These are phyloP conservation scores for Pythium rishiriense DNA, from an alignment of 352 stramenopile genomes.

Conservation along the genomic window DNA sequence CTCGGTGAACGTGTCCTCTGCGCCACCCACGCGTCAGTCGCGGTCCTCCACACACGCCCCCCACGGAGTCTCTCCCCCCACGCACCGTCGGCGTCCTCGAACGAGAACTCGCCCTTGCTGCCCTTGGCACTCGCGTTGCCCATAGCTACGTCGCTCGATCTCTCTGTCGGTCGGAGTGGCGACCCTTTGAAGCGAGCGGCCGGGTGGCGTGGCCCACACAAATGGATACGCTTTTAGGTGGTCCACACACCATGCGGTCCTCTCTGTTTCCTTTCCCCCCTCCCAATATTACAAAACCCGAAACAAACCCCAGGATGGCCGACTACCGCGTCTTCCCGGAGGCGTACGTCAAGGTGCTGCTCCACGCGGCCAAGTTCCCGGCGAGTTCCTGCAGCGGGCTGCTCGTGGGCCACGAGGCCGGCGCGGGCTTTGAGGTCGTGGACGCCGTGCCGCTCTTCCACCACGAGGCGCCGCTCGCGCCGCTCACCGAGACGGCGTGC, in stretches of 20 bases:
- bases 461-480: conserved; percentile 65
- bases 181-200: conserved; percentile 17
- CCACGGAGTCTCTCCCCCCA: neutral
- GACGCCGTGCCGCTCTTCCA: conserved; percentile 82
- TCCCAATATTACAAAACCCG: neutral
- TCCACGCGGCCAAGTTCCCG: conserved; percentile 69
- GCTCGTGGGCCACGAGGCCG: conserved; percentile 55
- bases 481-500: conserved; percentile 66
- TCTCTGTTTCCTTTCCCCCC: neutral
- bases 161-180: neutral
- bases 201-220: conserved; percentile 19
- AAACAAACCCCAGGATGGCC: conserved; percentile 42
- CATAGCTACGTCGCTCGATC: conserved; percentile 13
- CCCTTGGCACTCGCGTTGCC: conserved; percentile 59
- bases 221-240: conserved; percentile 22
- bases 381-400: conserved; percentile 48
- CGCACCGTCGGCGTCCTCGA: conserved; percentile 68
- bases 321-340: conserved; percentile 66
- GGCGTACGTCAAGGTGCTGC: conserved; percentile 74
- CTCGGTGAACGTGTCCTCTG: conserved; percentile 89
- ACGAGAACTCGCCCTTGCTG: conserved; percentile 82
- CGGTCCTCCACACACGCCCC: neutral
- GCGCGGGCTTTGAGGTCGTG: conserved; percentile 44
- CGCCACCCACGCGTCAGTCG: neutral
- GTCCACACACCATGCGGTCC: conserved; percentile 11